These are phyloP conservation scores for Phytophthora crassamura DNA, from an alignment of 352 stramenopile species.

Conservation along the genomic window DNA sequence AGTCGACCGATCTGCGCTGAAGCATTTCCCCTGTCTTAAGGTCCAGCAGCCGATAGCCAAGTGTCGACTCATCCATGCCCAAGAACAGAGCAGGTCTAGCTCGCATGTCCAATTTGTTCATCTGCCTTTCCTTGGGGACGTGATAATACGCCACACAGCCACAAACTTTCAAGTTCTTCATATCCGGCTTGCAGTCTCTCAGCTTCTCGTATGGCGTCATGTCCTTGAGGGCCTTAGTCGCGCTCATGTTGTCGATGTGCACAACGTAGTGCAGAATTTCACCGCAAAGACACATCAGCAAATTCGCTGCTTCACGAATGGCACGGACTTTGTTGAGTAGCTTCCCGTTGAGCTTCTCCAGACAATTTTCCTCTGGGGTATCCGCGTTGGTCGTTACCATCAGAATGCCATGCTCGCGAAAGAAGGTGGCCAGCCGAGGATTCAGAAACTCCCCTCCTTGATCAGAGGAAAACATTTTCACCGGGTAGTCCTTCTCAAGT, in stretches of 20 bases:
- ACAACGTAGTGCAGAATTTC: constrained; percentile 13
- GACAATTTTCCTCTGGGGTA: constrained; percentile 7
- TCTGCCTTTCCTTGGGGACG: constrained; percentile 5
- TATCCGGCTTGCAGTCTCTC: not conserved
- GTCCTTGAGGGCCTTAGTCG: constrained; percentile 4
- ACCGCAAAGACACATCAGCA: constrained; percentile 2
- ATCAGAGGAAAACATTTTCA: constrained; percentile 14
- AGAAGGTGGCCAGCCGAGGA: not conserved
- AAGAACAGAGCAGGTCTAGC: constrained; percentile 3
- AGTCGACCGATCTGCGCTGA: constrained; percentile 5
- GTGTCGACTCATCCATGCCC: not conserved
- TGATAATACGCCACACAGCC: constrained; percentile 11
- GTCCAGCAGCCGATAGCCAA: constrained; percentile 9
- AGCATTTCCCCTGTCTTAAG: constrained; percentile 2
- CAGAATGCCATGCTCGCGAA: not conserved
- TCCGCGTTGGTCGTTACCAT: constrained; percentile 5
- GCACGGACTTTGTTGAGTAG: constrained; percentile 10
- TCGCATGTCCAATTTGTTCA: constrained; percentile 1
- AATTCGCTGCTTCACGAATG: not conserved
- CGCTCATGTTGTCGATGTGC: constrained; percentile 13
- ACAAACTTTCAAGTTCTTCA: constrained; percentile 10
- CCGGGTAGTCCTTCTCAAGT: not conserved
- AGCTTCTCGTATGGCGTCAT: constrained; percentile 14
- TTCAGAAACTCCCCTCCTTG: constrained; percentile 12
- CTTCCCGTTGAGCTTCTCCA: constrained; percentile 11